Base-by-base conservation (phyloP, 2,329 filamentous ascomycete species). In the Trichoderma cornu-damae region DNA sequence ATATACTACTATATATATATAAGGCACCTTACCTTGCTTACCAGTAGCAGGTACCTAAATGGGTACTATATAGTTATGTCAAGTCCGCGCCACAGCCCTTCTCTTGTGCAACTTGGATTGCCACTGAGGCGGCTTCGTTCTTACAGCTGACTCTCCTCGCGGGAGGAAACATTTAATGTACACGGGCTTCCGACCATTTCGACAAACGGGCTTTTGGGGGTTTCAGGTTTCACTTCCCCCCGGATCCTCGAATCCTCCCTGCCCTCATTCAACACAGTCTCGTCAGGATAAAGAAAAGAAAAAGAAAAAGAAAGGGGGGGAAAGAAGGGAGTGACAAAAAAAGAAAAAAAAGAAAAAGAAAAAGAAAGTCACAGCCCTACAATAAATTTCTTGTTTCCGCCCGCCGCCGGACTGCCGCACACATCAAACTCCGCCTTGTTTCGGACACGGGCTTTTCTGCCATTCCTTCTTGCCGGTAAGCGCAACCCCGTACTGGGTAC, bases 371-470 rank as follows among this genome's bases (percentile, higher is more conserved):
- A 20, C 12, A 30, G 12, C 20, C 7, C 11, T 7, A 20, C n/a
- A 16, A 44, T 20, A 37, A 35, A 6, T 22, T 4, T 18, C 6
- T 32, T 34, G 16, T 47, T 32, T 47, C 18, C 48, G n/a, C n/a
- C n/a, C n/a, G n/a, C 32, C 24, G 11, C 32, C 52, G 52, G 42
- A n/a, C 12, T 28, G 40, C 38, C 51, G 51, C 51, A 38, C 20
- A 46, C 51, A 26, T 28, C 51, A 46, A 46, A 54, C 30, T 54
- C 42, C 42, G 52, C 40, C 18, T 18, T 55, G 30, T 38, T 47
- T 55, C 52, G 52, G 40, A 28, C 30, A 32, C 52, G 52, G 52
- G 32, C 32, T 55, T 46, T 54, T 47, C 38, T 54, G 40, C 28
- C 30, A 14, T 6, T n/a, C 40, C 28, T 44, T 26, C 8, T n/a